Percentiles rank a stretch among this genome's conserved stretches.
These are phyloP conservation scores for Lipomyces spencermartinsiae DNA, from an alignment of 805 yeast genomes.

Conservation along the genomic window DNA sequence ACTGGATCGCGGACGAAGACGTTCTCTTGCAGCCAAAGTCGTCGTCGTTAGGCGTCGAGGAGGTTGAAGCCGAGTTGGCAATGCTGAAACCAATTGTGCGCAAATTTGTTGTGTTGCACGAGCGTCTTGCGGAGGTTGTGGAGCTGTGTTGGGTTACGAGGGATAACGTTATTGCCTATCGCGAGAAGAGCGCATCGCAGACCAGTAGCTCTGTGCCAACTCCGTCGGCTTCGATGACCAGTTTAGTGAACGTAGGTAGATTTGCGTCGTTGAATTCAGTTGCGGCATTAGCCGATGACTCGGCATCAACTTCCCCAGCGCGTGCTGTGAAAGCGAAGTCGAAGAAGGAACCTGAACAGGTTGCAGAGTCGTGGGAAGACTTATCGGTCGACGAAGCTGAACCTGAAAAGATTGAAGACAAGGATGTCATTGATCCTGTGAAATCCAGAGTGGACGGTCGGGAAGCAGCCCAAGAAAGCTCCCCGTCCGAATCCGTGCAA, in stretches of 20 bases:
- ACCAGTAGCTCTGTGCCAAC: constrained; percentile 15
- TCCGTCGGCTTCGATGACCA: constrained; percentile 6
- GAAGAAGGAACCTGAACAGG: constrained; percentile 20
- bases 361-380: constrained; percentile 38
- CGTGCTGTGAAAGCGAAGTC: neutral
- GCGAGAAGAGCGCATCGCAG: constrained; percentile 24
- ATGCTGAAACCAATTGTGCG: constrained; percentile 23
- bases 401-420: neutral
- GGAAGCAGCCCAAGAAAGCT: neutral
- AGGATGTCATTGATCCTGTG: neutral
- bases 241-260: neutral
- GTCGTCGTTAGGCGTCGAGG: constrained; percentile 16
- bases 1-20: constrained; percentile 38
- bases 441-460: neutral
- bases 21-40: constrained; percentile 28
- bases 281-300: constrained; percentile 21
- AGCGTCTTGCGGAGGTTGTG: constrained; percentile 20
- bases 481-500: neutral
- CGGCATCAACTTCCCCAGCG: neutral
- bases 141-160: constrained; percentile 37
- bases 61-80: constrained; percentile 31
- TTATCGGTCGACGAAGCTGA: constrained; percentile 27
- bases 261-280: constrained; percentile 22
- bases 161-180: constrained; percentile 34
- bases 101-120: constrained; percentile 8